Evolutionary conservation across 2,329 filamentous ascomycete species (phyloP), one percentile per base, ranked within the genome.

Genomic region (Sporothrix brunneoviolacea): DNA sequence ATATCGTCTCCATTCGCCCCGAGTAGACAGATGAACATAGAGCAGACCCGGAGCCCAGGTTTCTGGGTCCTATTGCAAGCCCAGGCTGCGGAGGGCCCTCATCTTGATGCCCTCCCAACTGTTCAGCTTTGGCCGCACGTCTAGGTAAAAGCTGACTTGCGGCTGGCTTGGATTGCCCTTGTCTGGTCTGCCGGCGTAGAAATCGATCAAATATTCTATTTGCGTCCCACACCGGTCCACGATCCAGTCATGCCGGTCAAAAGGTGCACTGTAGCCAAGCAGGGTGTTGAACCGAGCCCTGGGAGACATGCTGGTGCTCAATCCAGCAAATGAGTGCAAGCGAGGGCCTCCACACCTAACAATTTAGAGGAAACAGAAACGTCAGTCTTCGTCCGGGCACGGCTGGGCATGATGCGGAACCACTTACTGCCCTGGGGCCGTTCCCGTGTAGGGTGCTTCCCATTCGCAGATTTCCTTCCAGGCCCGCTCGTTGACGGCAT

Each of bases 231-330:
- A 97, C 46, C 93, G 77, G 68, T 98, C 91, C 32, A 98, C 84
- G 21, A 96, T 83, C 93, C 93, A 98, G 67, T 98, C 93, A 66
- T 98, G 93, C 24, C 93, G 77, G 69, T 98, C 93, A 67, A 98
- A 98, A 2, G 93, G 93, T 48, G 84, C 76, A 53, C 86, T 84
- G 67, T 95, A 97, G n/a, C 93, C 93, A 48, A 95, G 70, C 52
- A 90, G 68, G 4, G 83, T 87, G 67, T 95, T 94, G 58, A 93
- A 68, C 52, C 91, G 76, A 3, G 93, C 93, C 54, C 83, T 84
- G 0, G 93, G 93, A 4, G 88, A 93, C 71, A 96, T 73, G 53
- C 72, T 72, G 13, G 72, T 72, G 60, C 74, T 82, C 41, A 84
- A 73, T 54, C 94, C 94, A 4, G 83, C 81, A 64, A 98, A 98